phyloP scores from a whole-genome alignment of 2,329 filamentous ascomycete genomes.

The Fusarium liriodendri region DNA sequence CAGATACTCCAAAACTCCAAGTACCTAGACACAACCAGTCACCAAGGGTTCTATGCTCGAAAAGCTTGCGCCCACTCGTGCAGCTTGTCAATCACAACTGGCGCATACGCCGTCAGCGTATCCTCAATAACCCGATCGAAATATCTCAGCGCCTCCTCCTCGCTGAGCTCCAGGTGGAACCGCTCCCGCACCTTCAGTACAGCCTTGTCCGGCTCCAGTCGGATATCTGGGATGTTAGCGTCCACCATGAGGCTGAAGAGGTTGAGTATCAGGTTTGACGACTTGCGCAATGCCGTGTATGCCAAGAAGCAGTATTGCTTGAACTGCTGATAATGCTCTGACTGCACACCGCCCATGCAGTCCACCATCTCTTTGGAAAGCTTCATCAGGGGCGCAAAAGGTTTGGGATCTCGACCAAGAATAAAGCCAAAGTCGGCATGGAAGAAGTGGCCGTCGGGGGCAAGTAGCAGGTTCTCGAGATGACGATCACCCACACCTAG shows the following conservation, averaged over 20 bases:
- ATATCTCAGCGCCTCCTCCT: slow-evolving; percentile 90
- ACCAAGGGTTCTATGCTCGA: slow-evolving; percentile 65
- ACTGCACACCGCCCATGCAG: slow-evolving; percentile 89
- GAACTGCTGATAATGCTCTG: slow-evolving; percentile 86
- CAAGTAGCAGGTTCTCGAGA: slow-evolving; percentile 91
- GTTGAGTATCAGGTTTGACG: slow-evolving; percentile 90
- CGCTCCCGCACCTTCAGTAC: slow-evolving; percentile 95
- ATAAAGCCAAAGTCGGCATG: slow-evolving; percentile 99
- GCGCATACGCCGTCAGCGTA: slow-evolving; percentile 88
- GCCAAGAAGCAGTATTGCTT: slow-evolving; percentile 97
- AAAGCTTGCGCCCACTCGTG: slow-evolving; percentile 95
- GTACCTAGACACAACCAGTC: background rate
- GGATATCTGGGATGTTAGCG: slow-evolving; percentile 95
- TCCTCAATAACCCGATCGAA: slow-evolving; percentile 93
- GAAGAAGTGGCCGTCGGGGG: slow-evolving; percentile 94
- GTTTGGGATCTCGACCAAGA: slow-evolving; percentile 94
- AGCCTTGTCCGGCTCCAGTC: slow-evolving; percentile 90
- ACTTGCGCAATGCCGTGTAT: slow-evolving; percentile 91
- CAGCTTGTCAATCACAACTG: slow-evolving; percentile 92
- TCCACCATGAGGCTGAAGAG: slow-evolving; percentile 97
- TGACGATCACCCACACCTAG: slow-evolving; percentile 96
- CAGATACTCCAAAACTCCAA: slow-evolving; percentile 8
- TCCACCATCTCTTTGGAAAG: slow-evolving; percentile 98
- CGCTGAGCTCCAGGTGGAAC: slow-evolving; percentile 89
- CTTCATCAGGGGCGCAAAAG: slow-evolving; percentile 97